Base-by-base conservation (phyloP, 179 eudicot species). In the Carnegiea gigantea region DNA sequence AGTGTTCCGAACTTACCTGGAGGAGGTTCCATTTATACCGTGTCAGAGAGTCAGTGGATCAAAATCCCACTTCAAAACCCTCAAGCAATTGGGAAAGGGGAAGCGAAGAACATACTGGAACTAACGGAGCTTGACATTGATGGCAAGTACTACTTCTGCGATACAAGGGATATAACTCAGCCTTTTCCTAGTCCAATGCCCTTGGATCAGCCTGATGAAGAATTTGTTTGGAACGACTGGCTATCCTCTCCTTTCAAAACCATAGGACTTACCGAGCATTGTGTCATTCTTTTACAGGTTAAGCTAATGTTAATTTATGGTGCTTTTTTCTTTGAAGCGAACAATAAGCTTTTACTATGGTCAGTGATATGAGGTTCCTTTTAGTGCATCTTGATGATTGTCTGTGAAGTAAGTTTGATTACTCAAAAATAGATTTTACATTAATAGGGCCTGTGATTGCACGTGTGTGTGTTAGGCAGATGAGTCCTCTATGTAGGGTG, bases 151-250 rank as follows among this genome's bases (percentile, higher is more conserved):
- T 96, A 87, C 82, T 96, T 92, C 83, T 96, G 97, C 83, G 99
- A 96, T 87, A 87, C 92, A 40, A 90, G 97, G 90, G 98, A 94
- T 82, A 88, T 96, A 44, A 96, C 96, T 79, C 90, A 95, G 73
- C 96, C 99, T 78, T 96, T 92, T 78, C 99, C 99, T 33, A 94
- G 98, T 88, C 91, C 87, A 74, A 89, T 87, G 92, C 86, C 97
- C 74, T 78, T 92, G 86, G 89, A 90, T 48, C 86, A 94, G 77
- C 98, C 98, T 79, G 99, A 94, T 90, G 92, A 89, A 77, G 99
- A 96, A 82, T 96, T 96, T 87, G 93, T 96, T 79, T 96, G 98
- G 99, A 94, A 96, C 75, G 89, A 87, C 77, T 96, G 99, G 99
- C 80, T 96, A 80, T 90, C 99, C 28, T 85, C 78, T 71, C 84